These are phyloP conservation scores for Diaporthe citrichinensis DNA, from an alignment of 2,329 filamentous ascomycete species.

Conservation along the genomic window DNA sequence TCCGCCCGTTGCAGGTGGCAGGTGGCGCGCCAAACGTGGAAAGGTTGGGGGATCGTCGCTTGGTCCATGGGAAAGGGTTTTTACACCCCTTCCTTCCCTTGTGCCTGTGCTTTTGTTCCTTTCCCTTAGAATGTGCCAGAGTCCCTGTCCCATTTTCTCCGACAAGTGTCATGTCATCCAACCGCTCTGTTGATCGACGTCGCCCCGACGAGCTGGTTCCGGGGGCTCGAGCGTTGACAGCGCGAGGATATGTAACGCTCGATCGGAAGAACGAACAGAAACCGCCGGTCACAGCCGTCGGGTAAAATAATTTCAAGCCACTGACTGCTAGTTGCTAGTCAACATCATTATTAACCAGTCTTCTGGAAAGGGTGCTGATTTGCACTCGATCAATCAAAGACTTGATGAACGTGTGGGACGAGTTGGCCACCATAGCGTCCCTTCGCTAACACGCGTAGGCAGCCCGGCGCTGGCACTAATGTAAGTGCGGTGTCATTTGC, in stretches of 20 bases:
- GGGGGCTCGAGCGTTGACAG: conserved; percentile 21
- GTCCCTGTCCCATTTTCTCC: background rate
- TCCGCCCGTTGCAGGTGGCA: background rate
- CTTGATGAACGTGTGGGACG: conserved; percentile 32
- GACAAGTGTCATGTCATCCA: background rate
- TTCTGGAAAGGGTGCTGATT: conserved; percentile 18
- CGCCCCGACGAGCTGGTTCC: conserved; percentile 20
- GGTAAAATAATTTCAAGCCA: background rate
- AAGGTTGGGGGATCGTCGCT: conserved; percentile 10
- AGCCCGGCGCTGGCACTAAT: conserved; percentile 23
- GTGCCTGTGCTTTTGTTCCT: background rate
- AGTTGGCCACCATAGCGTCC: conserved; percentile 25
- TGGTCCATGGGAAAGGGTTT: conserved; percentile 26
- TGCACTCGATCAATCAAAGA: conserved; percentile 12
- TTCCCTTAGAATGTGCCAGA: background rate
- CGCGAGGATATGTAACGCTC: background rate
- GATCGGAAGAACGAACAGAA: conserved; percentile 18
- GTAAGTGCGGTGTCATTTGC: conserved; percentile 25
- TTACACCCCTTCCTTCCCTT: too few relatives aligned
- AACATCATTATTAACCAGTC: conserved; percentile 8
- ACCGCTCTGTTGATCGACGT: conserved; percentile 13
- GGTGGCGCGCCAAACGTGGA: conserved; percentile 10
- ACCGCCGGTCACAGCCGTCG: conserved; percentile 7
- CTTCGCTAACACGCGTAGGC: background rate
- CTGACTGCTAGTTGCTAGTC: too few relatives aligned